These are phyloP conservation scores for Phragmites australis DNA, from an alignment of 176 grass and related monocot genomes.

Conservation along the genomic window DNA sequence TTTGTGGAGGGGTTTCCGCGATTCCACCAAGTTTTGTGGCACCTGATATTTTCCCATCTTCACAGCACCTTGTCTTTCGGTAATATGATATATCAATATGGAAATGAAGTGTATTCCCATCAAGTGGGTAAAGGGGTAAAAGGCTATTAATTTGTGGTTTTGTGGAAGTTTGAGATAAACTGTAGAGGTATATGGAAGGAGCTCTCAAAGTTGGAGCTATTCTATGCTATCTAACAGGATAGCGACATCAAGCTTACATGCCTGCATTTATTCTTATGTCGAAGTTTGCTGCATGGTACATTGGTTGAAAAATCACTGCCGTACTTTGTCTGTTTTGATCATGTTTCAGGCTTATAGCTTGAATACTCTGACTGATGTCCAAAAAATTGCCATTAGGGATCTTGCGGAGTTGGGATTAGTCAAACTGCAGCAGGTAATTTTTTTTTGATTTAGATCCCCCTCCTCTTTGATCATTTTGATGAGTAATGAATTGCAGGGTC, in stretches of 20 bases:
- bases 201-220: not conserved
- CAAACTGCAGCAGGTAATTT: conserved; percentile 72
- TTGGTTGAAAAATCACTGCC: not conserved
- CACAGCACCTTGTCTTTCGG: not conserved
- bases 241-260: not conserved
- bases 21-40: no score
- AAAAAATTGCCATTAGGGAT: conserved; percentile 82
- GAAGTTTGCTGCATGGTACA: not conserved
- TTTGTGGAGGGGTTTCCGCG: no score
- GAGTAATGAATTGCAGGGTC: conserved; percentile 52
- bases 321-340: not conserved
- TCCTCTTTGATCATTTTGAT: not conserved
- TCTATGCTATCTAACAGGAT: conserved; percentile 4
- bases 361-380: conserved; percentile 73
- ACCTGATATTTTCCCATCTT: no score
- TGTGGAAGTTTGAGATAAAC: not conserved
- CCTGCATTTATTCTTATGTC: not conserved
- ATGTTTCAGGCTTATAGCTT: conserved; percentile 85
- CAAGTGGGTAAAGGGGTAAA: not conserved
- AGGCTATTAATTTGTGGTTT: conserved; percentile 4
- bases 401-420: conserved; percentile 74
- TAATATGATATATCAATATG: conserved; percentile 16
- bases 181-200: not conserved
- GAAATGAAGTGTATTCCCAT: not conserved
- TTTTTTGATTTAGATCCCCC: not conserved